Base-by-base conservation (phyloP, 2,329 filamentous ascomycete genomes). In the Fusarium beomiforme region DNA sequence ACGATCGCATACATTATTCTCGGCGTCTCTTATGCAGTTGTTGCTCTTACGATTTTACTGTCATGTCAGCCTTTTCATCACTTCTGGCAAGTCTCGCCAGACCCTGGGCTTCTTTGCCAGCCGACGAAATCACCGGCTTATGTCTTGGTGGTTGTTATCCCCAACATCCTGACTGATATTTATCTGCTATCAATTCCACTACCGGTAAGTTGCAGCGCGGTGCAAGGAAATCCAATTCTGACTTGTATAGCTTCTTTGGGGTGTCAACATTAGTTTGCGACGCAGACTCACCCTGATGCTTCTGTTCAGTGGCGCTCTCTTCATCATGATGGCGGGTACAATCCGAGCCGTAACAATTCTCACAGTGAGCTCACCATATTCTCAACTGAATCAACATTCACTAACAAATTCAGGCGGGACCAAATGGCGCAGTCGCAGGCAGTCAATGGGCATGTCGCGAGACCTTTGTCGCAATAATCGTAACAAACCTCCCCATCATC, bases 61-160 rank as follows among this genome's bases (percentile, higher is more conserved):
- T 67, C 56, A 8, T 74, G 72, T 16, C 69, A 72, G 16, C 85
- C 85, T 0, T 80, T 86, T 39, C 71, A 79, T 23, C 82, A 82
- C 55, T 85, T 85, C 64, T 87, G 85, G 85, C 85, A 87, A 74
- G 85, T 74, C 82, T 41, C 75, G 80, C 64, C 85, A 83, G 6
- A 71, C 84, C 72, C 72, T 1, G 72, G 72, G 8, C 14, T 47
- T 2, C 36, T 74, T 6, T 74, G 72, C 33, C 49, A 61, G 8
- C 71, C 71, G 12, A 74, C 71, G 13, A 74, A 74, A 26, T 74
- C 72, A 13, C 72, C 72, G 1, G 72, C 62, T 0, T 72, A 74
- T 33, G 71, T 74, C 1, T 31, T 74, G 41, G 67, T 70, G 0
- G 72, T 74, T 21, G 65, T 74, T 5, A 72, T 74, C 23, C 71